Evolutionary conservation across 768 basidiomycete species (phyloP).

Genomic region (Lyophyllum shimeji): DNA sequence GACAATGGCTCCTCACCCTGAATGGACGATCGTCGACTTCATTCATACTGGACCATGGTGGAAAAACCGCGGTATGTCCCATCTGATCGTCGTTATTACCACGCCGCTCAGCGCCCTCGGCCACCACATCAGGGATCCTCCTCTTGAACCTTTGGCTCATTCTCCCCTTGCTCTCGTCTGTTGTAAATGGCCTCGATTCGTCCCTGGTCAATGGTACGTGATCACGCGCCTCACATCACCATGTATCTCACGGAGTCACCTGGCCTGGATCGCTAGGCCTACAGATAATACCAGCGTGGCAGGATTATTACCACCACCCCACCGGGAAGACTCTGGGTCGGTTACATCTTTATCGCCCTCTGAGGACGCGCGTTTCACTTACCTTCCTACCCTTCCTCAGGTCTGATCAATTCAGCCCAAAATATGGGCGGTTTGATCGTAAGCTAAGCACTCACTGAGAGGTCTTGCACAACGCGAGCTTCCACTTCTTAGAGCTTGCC

Average conservation of each 20-base stretch:
- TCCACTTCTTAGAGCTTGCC: neutral
- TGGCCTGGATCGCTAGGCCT: conserved; percentile 41
- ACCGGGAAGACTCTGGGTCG: conserved; percentile 49
- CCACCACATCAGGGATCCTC: conserved; percentile 47
- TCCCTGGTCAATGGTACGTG: conserved; percentile 56
- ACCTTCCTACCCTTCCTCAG: conserved; percentile 25
- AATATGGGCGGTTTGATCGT: conserved; percentile 54
- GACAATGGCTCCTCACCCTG: conserved; percentile 31
- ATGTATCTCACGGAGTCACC: conserved; percentile 18
- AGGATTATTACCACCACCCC: conserved; percentile 53
- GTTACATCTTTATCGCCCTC: neutral
- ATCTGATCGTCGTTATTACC: neutral
- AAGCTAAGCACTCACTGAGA: conserved; percentile 13
- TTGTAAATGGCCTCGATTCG: conserved; percentile 67
- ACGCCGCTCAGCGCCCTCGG: neutral
- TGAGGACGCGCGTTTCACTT: neutral
- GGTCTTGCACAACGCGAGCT: neutral
- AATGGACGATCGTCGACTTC: conserved; percentile 58
- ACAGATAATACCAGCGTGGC: conserved; percentile 68
- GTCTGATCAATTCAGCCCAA: conserved; percentile 67
- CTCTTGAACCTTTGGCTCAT: conserved; percentile 57
- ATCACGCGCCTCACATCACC: neutral
- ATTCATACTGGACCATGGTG: conserved; percentile 62
- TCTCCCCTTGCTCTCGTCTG: conserved; percentile 63
- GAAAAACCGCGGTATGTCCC: conserved; percentile 51